These are phyloP conservation scores for Gnomoniopsis smithogilvyi DNA, from an alignment of 2,329 filamentous ascomycete species.

Conservation along the genomic window DNA sequence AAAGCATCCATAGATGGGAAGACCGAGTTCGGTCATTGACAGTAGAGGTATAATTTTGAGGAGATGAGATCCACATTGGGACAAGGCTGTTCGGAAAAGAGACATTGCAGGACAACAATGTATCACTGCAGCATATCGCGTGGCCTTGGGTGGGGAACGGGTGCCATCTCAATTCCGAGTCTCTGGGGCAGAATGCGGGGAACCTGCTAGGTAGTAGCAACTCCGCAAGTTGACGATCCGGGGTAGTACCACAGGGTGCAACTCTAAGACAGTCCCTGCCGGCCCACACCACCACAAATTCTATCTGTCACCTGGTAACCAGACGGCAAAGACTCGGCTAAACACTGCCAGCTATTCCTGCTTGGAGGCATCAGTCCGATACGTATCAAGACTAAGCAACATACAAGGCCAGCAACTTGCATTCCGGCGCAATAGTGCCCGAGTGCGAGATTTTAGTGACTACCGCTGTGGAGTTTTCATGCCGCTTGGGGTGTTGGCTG, in stretches of 20 bases:
- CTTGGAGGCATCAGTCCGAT: background rate
- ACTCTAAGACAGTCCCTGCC: background rate
- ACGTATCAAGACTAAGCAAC: background rate
- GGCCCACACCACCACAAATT: background rate
- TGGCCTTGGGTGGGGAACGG: background rate
- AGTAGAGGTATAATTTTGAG: background rate
- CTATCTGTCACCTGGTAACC: background rate
- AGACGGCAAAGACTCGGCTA: conserved; percentile 3
- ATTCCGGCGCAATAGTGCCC: background rate
- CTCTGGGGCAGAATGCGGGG: conserved; percentile 2
- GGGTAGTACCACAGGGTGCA: background rate
- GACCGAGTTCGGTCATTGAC: background rate
- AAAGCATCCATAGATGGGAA: background rate
- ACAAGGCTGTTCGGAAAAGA: background rate
- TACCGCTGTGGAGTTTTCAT: background rate
- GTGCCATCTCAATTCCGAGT: background rate
- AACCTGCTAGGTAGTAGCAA: background rate
- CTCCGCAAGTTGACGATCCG: background rate
- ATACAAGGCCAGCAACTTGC: background rate
- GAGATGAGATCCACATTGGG: background rate
- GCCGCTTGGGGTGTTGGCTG: background rate
- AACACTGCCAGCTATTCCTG: background rate
- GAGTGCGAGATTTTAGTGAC: background rate
- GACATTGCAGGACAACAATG: background rate
- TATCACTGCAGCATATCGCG: background rate